Conservation (phyloP, 2,329 filamentous ascomycete species). For the Orbilia ellipsospora region DNA sequence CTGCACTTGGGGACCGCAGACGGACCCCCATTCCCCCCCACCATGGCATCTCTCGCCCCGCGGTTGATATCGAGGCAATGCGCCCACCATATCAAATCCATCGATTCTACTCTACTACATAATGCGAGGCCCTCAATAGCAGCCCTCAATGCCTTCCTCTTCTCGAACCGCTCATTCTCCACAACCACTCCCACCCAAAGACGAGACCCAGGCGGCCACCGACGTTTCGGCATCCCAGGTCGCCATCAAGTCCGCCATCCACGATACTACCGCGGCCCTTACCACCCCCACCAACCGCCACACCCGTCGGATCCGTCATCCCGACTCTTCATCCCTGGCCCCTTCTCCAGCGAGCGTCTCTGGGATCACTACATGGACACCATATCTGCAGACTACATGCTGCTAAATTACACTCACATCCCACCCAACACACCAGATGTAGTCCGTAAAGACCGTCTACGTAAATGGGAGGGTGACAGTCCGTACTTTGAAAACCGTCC, state of each 20-base stretch:
- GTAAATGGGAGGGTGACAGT: constrained; percentile 87
- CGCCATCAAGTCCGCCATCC: constrained; percentile 94
- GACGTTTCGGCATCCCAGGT: constrained; percentile 62
- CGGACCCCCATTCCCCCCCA: background rate
- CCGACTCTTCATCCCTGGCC: constrained; percentile 87
- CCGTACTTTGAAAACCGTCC: constrained; percentile 95
- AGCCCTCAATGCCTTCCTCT: constrained; percentile 44
- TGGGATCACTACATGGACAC: constrained; percentile 91
- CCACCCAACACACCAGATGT: constrained; percentile 77
- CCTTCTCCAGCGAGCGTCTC: constrained; percentile 86
- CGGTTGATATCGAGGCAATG: constrained; percentile 37
- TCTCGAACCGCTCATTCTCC: constrained; percentile 39
- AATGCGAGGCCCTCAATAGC: constrained; percentile 42
- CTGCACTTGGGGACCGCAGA: too few relatives aligned
- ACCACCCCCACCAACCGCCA: constrained; percentile 94
- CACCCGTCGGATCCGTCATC: constrained; percentile 85
- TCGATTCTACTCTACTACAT: constrained; percentile 25
- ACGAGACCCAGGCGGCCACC: constrained; percentile 57
- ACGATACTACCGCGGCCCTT: constrained; percentile 91
- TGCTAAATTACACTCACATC: constrained; percentile 85
- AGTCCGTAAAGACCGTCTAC: constrained; percentile 73
- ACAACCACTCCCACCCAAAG: constrained; percentile 44
- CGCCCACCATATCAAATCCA: constrained; percentile 22
- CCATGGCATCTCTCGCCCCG: constrained; percentile 40
- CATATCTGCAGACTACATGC: constrained; percentile 86